Evolutionary conservation across 768 basidiomycete species (phyloP).

Genomic region (Hericium erinaceus): DNA sequence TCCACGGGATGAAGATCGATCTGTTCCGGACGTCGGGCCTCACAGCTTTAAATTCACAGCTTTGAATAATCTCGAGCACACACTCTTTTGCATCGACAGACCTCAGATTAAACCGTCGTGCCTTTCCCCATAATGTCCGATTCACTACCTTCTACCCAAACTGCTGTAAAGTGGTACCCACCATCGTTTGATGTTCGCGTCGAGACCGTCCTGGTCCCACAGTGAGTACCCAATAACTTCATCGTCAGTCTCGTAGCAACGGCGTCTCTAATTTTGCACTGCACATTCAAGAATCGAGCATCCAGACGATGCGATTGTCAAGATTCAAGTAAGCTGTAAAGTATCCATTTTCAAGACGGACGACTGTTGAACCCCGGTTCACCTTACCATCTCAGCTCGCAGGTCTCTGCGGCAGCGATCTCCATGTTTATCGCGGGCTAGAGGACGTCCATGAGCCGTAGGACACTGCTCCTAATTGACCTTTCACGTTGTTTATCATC

Average conservation of each 20-base stretch:
- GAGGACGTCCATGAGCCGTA: conserved; percentile 43
- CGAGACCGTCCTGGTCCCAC: conserved; percentile 45
- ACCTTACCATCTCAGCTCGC: conserved; percentile 35
- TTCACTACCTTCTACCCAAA: conserved; percentile 16
- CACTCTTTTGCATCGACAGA: too few relatives aligned
- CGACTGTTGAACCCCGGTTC: neutral
- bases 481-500: too few relatives aligned
- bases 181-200: conserved; percentile 64
- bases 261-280: neutral
- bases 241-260: neutral
- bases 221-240: neutral
- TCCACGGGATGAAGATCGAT: too few relatives aligned
- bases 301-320: conserved; percentile 72
- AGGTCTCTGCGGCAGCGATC: conserved; percentile 65
- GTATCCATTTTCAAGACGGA: too few relatives aligned
- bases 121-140: neutral
- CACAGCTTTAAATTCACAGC: too few relatives aligned
- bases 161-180: conserved; percentile 54
- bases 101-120: too few relatives aligned
- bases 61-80: too few relatives aligned
- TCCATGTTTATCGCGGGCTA: conserved; percentile 67
- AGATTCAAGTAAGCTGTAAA: conserved; percentile 43
- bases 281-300: conserved; percentile 44
- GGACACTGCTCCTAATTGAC: neutral
- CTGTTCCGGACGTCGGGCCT: too few relatives aligned